Conservation (phyloP, 2,329 filamentous ascomycete genomes). For the Hortaea sp. region DNA sequence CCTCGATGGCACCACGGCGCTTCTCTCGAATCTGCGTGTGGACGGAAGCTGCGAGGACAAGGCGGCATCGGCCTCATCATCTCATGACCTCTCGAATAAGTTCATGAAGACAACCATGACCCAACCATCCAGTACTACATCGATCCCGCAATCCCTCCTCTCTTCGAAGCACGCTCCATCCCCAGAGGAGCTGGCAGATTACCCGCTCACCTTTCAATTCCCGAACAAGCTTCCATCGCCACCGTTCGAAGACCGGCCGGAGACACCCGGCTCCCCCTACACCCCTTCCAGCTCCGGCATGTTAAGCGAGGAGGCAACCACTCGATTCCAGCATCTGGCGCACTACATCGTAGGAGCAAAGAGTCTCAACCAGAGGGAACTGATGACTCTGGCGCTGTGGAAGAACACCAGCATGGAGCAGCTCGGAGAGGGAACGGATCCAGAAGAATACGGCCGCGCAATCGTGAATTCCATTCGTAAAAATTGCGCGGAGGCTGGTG, state of each 20-base stretch:
- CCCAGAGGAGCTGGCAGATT: background rate
- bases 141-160: background rate
- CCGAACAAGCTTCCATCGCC: background rate
- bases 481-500: no score
- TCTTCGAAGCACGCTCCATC: background rate
- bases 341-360: constrained; percentile 8
- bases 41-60: background rate
- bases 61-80: background rate
- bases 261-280: constrained; percentile 3
- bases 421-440: background rate
- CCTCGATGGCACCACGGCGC: background rate
- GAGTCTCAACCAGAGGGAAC: constrained; percentile 4
- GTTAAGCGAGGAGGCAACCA: constrained; percentile 9
- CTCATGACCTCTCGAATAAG: background rate
- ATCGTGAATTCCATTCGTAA: no score
- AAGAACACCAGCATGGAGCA: constrained; percentile 12
- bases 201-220: background rate
- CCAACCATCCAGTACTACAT: background rate
- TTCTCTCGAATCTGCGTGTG: background rate
- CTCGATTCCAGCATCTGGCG: constrained; percentile 13
- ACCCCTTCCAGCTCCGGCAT: constrained; percentile 9
- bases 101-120: background rate
- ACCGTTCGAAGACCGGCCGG: background rate
- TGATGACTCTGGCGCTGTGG: constrained; percentile 13
- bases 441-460: no score